Base-by-base conservation (phyloP, 2,329 filamentous ascomycete genomes). In the Neonectria hederae region DNA sequence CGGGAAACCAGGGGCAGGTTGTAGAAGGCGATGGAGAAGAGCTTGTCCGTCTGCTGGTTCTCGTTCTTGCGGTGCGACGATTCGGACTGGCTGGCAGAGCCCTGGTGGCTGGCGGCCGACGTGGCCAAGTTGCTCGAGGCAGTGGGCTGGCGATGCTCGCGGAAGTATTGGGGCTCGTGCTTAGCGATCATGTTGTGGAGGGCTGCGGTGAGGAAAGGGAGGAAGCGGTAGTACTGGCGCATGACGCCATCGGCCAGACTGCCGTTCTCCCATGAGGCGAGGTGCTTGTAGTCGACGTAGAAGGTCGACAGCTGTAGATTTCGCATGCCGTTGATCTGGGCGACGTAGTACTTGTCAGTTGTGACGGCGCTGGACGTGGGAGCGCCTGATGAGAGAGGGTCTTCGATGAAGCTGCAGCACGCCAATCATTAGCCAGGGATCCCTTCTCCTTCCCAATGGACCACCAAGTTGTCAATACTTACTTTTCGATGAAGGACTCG, bases 31-130 rank as follows among this genome's bases (percentile, higher is more conserved):
- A 97, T 85, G 5, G 93, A 89, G 78, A 99, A 98, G 40, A 99
- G 85, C 83, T 97, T 97, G 81, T 99, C 96, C 0, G 96, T 97
- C 81, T 97, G 94, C 79, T 97, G 94, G 77, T 97, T 93, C 78
- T 97, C 94, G 59, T 90, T 89, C 30, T 92, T 97, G 80, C 93
- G 91, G 72, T 89, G 88, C 48, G 89, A 87, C 45, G 89, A 85
- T 17, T 92, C 90, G 17, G 87, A 86, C 74, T 90, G 87, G 73
- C 83, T 89, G 38, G 83, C 85, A 8, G 87, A 87, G 59, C 88
- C 88, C 38, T 85, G 81, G 62, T 88, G 87, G 74, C 88, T 90
- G 28, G 84, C 83, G 24, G 86, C 90, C 1, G 92, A 90, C 5
- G 90, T 90, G 2, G 92, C 88, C 67, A 90, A 85, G 58, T 88